Conservation (phyloP, 2,329 filamentous ascomycete species). For the Phyllosticta paracitricarpa region DNA sequence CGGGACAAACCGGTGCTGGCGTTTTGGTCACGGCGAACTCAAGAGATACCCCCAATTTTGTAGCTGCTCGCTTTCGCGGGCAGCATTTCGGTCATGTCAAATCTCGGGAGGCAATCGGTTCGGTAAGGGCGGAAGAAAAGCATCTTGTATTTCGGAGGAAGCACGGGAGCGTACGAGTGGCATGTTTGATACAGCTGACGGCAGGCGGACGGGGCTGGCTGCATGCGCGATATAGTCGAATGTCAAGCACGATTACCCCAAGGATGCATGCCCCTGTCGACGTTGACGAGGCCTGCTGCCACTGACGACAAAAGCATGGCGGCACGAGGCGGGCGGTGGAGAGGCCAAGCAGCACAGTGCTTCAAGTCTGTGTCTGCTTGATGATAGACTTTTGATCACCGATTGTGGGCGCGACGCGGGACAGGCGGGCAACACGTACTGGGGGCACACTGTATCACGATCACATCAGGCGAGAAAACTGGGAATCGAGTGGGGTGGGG, state of each 20-base stretch:
- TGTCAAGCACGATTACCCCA: neutral
- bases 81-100: slow-evolving; percentile 8
- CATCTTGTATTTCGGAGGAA: neutral
- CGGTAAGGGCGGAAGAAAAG: neutral
- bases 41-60: slow-evolving; percentile 10
- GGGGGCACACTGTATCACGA: neutral
- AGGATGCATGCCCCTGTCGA: neutral
- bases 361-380: neutral
- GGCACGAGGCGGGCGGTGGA: neutral
- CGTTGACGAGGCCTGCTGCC: too few species aligned
- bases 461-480: neutral
- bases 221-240: neutral
- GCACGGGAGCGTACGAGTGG: neutral
- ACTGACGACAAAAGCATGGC: neutral
- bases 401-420: neutral
- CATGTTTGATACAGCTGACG: neutral
- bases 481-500: neutral
- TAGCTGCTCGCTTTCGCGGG: slow-evolving; percentile 10
- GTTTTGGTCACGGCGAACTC: slow-evolving; percentile 7
- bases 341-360: neutral
- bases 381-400: neutral
- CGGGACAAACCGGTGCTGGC: neutral
- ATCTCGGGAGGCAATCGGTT: neutral
- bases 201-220: neutral
- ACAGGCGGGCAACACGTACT: neutral